Evolutionary conservation across 176 grass and related monocot species (phyloP).

Genomic region (Raddia distichophylla): DNA sequence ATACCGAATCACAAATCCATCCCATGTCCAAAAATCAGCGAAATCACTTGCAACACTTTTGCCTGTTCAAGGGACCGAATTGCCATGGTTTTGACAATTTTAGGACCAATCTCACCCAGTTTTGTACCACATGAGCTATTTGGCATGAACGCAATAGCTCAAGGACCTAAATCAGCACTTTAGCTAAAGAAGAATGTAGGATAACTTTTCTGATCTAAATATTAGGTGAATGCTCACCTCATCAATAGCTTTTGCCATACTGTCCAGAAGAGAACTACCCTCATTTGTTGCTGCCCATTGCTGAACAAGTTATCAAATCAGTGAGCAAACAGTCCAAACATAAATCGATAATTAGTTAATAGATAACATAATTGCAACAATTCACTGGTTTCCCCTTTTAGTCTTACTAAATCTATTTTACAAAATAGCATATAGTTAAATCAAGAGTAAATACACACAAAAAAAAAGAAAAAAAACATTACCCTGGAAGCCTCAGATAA

Average conservation of each 20-base stretch:
- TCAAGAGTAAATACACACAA: not conserved
- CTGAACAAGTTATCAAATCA: slow-evolving; percentile 40
- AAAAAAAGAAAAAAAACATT: slow-evolving; percentile 29
- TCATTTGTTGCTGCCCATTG: slow-evolving; percentile 75
- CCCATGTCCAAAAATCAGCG: too few species aligned
- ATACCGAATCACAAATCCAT: too few species aligned
- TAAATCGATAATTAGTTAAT: not conserved
- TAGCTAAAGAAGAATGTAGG: not conserved
- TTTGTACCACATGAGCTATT: too few species aligned
- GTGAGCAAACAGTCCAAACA: not conserved
- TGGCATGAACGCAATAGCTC: too few species aligned
- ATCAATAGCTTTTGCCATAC: slow-evolving; percentile 86
- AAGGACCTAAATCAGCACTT: too few species aligned
- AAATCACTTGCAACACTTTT: too few species aligned
- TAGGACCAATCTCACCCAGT: too few species aligned
- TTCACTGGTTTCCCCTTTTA: not conserved
- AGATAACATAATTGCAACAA: not conserved
- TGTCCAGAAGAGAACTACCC: slow-evolving; percentile 76
- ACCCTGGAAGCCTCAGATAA: slow-evolving; percentile 83
- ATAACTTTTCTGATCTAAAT: not conserved
- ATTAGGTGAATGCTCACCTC: slow-evolving; percentile 56
- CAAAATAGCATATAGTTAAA: not conserved
- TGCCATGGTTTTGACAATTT: too few species aligned
- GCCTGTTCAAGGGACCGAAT: too few species aligned
- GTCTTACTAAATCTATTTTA: not conserved